Evolutionary conservation across 2,329 filamentous ascomycete genomes (phyloP), one percentile per base, ranked within the genome.

Genomic region (Hymenotorrendiella dingleyae): DNA sequence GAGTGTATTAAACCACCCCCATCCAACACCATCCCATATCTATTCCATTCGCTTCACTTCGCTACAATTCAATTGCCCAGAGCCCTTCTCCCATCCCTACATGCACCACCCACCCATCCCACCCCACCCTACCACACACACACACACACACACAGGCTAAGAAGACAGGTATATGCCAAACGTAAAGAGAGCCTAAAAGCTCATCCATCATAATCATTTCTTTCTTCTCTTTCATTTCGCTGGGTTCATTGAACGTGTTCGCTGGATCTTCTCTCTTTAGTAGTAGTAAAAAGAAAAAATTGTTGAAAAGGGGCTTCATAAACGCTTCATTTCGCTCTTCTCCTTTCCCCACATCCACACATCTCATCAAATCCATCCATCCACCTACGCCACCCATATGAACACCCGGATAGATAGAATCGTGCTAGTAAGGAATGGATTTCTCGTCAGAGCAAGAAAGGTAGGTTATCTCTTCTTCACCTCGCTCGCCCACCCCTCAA

Each of bases 401-500:
- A 6, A 12, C 14, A 7, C 23, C 14, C 16, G 19, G 16, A 24
- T 20, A 16, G 8, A 9, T 17, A 26, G n/a, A 8, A 34, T 10
- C 14, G 19, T 14, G 9, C 35, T 23, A 17, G 8, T 9, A 27
- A 11, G 23, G 22, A 23, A 14, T 22, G 26, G 14, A 24, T 14
- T 27, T 27, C 12, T 21, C 22, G 16, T n/a, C 33, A 22, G 33
- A 35, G 6, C 28, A 6, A 20, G 22, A 8, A 12, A 21, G 12
- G 7, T 17, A 9, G 11, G 30, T 26, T 17, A 38, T 35, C 39
- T 42, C 69, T 83, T 85, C 72, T 93, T 91, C 57, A 94, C 76
- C 69, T 97, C 91, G 29, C 73, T 81, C 7, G 88, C 81, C 91
- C 91, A 97, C 3, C 91, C 91, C 42, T 95, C 88, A 59, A 97